phyloP scores from a whole-genome alignment of 2,329 filamentous ascomycete species.

The Elsinoe perseae region DNA sequence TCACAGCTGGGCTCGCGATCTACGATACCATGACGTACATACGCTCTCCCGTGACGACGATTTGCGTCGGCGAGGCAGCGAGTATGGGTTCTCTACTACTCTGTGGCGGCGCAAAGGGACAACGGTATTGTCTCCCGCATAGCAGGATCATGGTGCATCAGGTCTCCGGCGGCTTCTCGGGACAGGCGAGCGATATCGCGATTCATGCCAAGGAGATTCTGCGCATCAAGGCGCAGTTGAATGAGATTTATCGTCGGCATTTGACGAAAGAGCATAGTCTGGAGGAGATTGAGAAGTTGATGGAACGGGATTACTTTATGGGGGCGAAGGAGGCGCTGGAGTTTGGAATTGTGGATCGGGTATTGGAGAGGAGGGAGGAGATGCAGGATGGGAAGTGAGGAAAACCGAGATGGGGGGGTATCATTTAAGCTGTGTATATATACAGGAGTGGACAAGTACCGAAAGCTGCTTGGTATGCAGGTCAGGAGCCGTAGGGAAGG shows the following conservation, averaged over 20 bases:
- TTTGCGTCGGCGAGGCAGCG: conserved; percentile 89
- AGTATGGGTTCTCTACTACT: conserved; percentile 90
- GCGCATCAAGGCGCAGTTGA: conserved; percentile 73
- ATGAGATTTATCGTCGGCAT: conserved; percentile 81
- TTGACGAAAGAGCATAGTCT: conserved; percentile 67
- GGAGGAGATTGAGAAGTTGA: conserved; percentile 82
- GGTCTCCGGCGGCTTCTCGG: conserved; percentile 66
- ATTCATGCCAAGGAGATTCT: conserved; percentile 98
- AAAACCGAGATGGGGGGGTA: neutral
- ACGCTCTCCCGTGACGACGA: conserved; percentile 81
- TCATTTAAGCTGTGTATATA: conserved; percentile 10
- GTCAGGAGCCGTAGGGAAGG: conserved; percentile 27
- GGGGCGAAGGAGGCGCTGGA: conserved; percentile 80
- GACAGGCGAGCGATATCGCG: conserved; percentile 71
- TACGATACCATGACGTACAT: conserved; percentile 99
- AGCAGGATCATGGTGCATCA: conserved; percentile 96
- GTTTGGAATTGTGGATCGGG: conserved; percentile 85
- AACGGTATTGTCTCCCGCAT: conserved; percentile 85
- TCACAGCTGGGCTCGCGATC: conserved; percentile 77
- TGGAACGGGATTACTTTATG: conserved; percentile 96
- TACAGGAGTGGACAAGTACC: neutral
- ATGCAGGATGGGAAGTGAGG: conserved; percentile 23
- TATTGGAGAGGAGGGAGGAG: conserved; percentile 58
- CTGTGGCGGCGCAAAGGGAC: conserved; percentile 74
- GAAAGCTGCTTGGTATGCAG: neutral